A percentile compares a stretch with the other conserved stretches of the same genome.
phyloP scores from a whole-genome alignment of 495 filamentous ascomycete species.

The Talaromyces proteolyticus region DNA sequence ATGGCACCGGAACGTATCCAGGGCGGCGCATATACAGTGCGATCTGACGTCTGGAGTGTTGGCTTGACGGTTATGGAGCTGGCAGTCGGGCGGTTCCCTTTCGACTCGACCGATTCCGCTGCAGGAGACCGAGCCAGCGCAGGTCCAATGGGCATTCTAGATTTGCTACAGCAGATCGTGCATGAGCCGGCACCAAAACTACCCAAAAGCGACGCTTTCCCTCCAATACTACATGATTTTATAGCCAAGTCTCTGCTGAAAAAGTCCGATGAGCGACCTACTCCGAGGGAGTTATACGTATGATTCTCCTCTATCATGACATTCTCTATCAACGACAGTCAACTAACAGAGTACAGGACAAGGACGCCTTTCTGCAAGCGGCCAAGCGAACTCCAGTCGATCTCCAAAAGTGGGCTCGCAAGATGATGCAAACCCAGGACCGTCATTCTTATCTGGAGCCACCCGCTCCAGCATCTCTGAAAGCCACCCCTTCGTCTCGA shows the following conservation, averaged over 20 bases:
- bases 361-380: slow-evolving; percentile 87
- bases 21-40: slow-evolving; percentile 93
- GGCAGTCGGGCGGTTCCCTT: slow-evolving; percentile 94
- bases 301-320: not conserved
- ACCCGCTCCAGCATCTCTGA: slow-evolving; percentile 40
- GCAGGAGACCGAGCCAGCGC: slow-evolving; percentile 62
- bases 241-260: slow-evolving; percentile 94
- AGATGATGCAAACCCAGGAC: slow-evolving; percentile 85
- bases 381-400: slow-evolving; percentile 92
- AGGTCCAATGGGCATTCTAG: slow-evolving; percentile 88
- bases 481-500: slow-evolving; percentile 7
- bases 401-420: slow-evolving; percentile 81
- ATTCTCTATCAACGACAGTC: not conserved
- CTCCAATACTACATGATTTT: slow-evolving; percentile 88
- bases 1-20: slow-evolving; percentile 99
- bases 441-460: slow-evolving; percentile 85
- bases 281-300: slow-evolving; percentile 76
- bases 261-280: slow-evolving; percentile 77
- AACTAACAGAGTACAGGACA: slow-evolving; percentile 50
- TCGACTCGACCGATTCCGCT: slow-evolving; percentile 70
- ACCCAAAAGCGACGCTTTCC: slow-evolving; percentile 96
- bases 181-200: slow-evolving; percentile 90
- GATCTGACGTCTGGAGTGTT: slow-evolving; percentile 98
- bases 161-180: slow-evolving; percentile 94
- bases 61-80: slow-evolving; percentile 95